phyloP scores from a whole-genome alignment of 2,329 filamentous ascomycete genomes.

The Monosporascus sp. region DNA sequence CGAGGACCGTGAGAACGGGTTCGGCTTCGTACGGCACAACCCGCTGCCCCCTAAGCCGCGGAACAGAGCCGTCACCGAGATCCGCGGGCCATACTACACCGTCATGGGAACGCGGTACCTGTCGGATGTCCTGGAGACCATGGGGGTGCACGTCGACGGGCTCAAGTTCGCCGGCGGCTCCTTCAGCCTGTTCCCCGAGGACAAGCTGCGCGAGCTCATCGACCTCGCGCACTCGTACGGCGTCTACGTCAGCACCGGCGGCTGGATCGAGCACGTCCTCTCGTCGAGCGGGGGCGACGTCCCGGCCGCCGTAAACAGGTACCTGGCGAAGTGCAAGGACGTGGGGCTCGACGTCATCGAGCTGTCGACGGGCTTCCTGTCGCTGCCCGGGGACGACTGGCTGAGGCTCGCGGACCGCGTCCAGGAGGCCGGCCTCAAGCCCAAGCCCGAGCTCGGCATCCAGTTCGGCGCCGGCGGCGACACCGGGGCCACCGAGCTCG shows the following conservation, averaged over 20 bases:
- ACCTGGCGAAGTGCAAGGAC: conserved; percentile 46
- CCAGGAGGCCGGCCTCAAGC: conserved; percentile 41
- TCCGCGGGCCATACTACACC: conserved; percentile 50
- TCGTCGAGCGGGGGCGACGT: conserved; percentile 32
- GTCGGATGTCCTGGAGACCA: conserved; percentile 48
- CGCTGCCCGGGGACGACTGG: conserved; percentile 48
- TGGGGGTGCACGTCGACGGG: conserved; percentile 49
- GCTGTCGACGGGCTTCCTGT: conserved; percentile 48
- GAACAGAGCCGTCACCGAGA: conserved; percentile 46
- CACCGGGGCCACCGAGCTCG: conserved; percentile 39
- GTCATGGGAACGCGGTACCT: conserved; percentile 49
- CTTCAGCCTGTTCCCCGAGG: conserved; percentile 45
- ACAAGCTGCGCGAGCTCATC: conserved; percentile 38
- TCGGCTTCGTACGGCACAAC: conserved; percentile 47
- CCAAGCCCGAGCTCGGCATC: conserved; percentile 51
- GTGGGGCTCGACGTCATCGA: conserved; percentile 51
- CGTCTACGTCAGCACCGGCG: conserved; percentile 50
- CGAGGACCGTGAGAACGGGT: conserved; percentile 40
- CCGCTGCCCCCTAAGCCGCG: conserved; percentile 42
- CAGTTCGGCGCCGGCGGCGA: conserved; percentile 54
- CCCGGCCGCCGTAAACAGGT: conserved; percentile 41
- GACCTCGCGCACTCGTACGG: conserved; percentile 43
- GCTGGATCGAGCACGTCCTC: conserved; percentile 50
- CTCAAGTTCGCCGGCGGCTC: conserved; percentile 51
- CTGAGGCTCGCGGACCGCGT: conserved; percentile 42